Evolutionary conservation across 805 yeast species (phyloP), one percentile per base, ranked within the genome.

Genomic region (Hanseniaspora pseudoguilliermondii): DNA sequence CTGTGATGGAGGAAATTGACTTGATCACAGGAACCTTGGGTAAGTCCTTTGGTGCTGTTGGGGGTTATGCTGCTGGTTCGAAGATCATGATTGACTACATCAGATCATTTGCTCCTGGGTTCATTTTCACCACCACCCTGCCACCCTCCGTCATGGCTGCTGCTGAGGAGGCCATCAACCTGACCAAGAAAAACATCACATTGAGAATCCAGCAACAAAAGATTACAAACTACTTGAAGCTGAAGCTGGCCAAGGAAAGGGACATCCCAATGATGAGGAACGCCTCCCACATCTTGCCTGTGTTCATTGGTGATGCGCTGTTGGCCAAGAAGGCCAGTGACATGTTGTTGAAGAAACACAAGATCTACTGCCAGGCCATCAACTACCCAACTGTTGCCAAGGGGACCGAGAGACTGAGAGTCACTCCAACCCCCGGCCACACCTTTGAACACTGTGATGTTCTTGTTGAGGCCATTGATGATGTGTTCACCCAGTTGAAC

Each of bases 111-210:
- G 93, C 97, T 36, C 97, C 97, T 44, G 98, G 98, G 20, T 93
- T 93, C 69, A 93, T 93, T 64, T 93, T 93, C 73, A 93, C 98
- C 59, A 93, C 99, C 16, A 76, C 96, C 41, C 78, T 93, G 61
- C 99, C 99, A 49, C 99, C 99, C n/a, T 82, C 96, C 16, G 81
- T 86, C 57, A 89, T 93, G 97, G 93, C 96, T 15, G 97, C 97
- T 59, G 86, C 96, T 39, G 75, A 84, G 16, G 83, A 88, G 49
- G 91, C 97, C 9, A 84, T 93, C 63, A 78, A 93, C 65, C 81
- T 82, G 69, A 95, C 86, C 65, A 81, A 95, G 71, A 69, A 80
- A 36, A 83, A 89, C 62, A 75, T 87, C 62, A 75, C 75, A 59
- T 88, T 85, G 71, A 82, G 98, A 69, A 78, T 83, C 59, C 77